A percentile compares a stretch with the other conserved stretches of the same genome.
Evolutionary conservation across 139 green algal genomes (phyloP).

Genomic region (Chlamydomonas incerta): DNA sequence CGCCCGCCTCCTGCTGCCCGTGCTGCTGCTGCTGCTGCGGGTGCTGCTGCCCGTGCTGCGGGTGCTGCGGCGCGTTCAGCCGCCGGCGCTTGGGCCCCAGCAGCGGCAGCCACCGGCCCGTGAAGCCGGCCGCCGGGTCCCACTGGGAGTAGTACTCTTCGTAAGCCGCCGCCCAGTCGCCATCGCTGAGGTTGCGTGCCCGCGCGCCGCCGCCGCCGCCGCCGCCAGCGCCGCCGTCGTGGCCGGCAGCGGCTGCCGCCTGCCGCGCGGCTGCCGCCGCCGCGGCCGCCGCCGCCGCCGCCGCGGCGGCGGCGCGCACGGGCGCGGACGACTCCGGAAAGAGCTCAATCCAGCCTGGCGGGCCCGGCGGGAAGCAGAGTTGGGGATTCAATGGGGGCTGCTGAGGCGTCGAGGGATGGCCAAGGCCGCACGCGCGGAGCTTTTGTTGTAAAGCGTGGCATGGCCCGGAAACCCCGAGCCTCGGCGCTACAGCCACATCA

Average conservation of each 20-base stretch:
- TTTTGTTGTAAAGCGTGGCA: too few relatives aligned
- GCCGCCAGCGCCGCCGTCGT: background rate
- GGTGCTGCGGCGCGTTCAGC: background rate
- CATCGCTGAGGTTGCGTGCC: background rate
- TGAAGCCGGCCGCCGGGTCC: slow-evolving; percentile 34
- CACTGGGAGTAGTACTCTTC: slow-evolving; percentile 22
- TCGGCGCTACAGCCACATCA: too few relatives aligned
- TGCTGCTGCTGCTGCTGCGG: background rate
- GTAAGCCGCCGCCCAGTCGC: slow-evolving; percentile 18
- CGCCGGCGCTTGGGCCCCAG: slow-evolving; percentile 23
- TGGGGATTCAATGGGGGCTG: too few relatives aligned
- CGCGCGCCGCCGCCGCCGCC: background rate
- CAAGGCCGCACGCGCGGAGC: too few relatives aligned
- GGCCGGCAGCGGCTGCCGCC: background rate
- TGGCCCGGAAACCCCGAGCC: too few relatives aligned
- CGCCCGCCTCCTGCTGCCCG: background rate
- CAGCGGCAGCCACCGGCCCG: slow-evolving; percentile 2
- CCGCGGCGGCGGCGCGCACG: background rate
- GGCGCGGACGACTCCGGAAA: slow-evolving; percentile 15
- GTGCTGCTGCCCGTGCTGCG: background rate
- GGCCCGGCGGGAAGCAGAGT: too few relatives aligned
- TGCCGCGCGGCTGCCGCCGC: background rate
- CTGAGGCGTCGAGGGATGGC: too few relatives aligned
- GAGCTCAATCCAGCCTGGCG: slow-evolving; percentile 27
- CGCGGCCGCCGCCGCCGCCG: background rate